Evolutionary conservation across 1,139 yeast genomes (phyloP), one percentile per base, ranked within the genome.

Genomic region (Suhomyces kunorum): DNA sequence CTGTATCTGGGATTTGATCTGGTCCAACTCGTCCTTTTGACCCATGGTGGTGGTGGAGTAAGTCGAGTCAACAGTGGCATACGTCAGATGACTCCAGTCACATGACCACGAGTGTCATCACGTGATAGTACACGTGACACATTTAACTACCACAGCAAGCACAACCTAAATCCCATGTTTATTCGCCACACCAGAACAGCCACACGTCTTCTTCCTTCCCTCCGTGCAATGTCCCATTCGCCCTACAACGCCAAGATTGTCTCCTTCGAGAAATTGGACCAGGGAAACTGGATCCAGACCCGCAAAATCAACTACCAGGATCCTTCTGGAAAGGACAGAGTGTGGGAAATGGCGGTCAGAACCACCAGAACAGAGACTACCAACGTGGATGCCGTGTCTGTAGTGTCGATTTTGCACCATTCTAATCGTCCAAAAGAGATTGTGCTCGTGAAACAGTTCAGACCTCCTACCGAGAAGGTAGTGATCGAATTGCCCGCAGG

Each of bases 401-500:
- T 90, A 32, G 69, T 89, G 18, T 90, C 95, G 0, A 66, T 87
- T 15, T 64, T 89, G 32, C 74, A 80, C 47, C 68, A 72, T 34
- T 66, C 76, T 2, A 56, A 63, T 2, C 75, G 82, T 5, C 39
- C 40, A 5, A 44, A 44, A 27, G 80, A 81, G 50, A 66, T 90
- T 29, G 76, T 90, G 3, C 68, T 90, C 23, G 92, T 87, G 53
- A 87, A 86, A 58, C 98, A 90, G 59, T 90, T 85, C 64, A 74
- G 98, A 42, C 96, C 98, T 2, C 98, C 98, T 1, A 85, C 86
- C 8, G 83, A 77, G 41, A 89, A 88, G 18, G 88, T 90, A 2
- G 85, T 92, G 55, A 81, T 92, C 48, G 98, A 92, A 61, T 75
- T 90, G 54, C 98, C 98, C 0, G 98, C 98, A 0, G 98, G 98